These are phyloP conservation scores for Leishmania amazonensis DNA, from an alignment of 208 protist genomes.

Conservation along the genomic window DNA sequence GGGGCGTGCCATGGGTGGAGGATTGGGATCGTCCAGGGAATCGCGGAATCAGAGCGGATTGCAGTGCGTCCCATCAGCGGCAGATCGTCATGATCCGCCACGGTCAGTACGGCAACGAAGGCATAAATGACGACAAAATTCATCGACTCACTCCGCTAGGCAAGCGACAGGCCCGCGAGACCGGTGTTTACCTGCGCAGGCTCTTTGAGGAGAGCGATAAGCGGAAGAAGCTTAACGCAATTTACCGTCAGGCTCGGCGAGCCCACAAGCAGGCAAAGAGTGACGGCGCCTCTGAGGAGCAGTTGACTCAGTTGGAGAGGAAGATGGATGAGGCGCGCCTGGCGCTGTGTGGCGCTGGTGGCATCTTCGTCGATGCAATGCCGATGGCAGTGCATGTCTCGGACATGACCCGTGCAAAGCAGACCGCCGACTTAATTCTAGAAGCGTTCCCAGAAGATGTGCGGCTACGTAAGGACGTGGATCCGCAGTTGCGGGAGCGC, in stretches of 20 bases:
- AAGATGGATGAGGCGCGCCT: constrained; percentile 17
- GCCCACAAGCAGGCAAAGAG: constrained; percentile 19
- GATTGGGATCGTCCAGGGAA: constrained; percentile 64
- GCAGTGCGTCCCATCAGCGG: constrained; percentile 28
- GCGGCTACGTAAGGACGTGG: constrained; percentile 31
- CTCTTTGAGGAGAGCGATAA: constrained; percentile 28
- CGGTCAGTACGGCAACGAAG: constrained; percentile 79
- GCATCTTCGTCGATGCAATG: constrained; percentile 35
- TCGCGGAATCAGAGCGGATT: constrained; percentile 18
- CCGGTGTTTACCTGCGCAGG: constrained; percentile 57
- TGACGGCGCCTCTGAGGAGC: constrained; percentile 7
- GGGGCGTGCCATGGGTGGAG: constrained; percentile 63
- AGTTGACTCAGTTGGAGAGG: constrained; percentile 15
- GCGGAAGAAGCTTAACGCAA: constrained; percentile 7
- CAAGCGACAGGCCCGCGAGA: constrained; percentile 55
- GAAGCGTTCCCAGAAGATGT: constrained; percentile 37
- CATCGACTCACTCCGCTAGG: constrained; percentile 59
- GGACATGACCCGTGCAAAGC: constrained; percentile 62
- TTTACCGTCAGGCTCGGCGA: constrained; percentile 4
- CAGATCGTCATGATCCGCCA: constrained; percentile 86
- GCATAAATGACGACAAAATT: constrained; percentile 35
- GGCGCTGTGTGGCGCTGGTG: constrained; percentile 10
- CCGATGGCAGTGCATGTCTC: constrained; percentile 54
- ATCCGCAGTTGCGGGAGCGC: constrained; percentile 53
- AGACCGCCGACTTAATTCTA: constrained; percentile 62